Base-by-base conservation (phyloP, 2,329 filamentous ascomycete species). In the Nemania sp. region DNA sequence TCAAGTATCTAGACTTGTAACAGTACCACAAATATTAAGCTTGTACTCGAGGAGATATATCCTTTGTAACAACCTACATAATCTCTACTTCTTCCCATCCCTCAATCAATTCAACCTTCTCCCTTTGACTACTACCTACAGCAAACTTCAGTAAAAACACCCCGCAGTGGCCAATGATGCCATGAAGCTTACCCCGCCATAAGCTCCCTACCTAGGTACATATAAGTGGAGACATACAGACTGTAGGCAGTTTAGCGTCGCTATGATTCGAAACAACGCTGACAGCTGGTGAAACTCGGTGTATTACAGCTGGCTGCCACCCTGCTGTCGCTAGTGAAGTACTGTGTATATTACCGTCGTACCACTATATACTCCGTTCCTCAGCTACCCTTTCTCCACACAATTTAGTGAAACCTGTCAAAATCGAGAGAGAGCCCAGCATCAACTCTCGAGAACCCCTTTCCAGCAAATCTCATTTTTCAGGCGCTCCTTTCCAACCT, bases 321-420 rank as follows among this genome's bases (percentile, higher is more conserved):
- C 58, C 57, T 58, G n/a, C 43, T 8, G 29, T 11, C 49, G 18
- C 49, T 47, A 51, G 2, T 52, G 29, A 66, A 52, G 51, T 27
- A 65, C 63, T 56, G 18, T 7, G 3, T 35, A 52, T 53, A 35
- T 55, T 45, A 61, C 20, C 45, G 41, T 53, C 32, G 22, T 51
- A 55, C 29, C 20, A 20, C 45, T 38, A 45, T 35, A n/a, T 35
- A 27, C 53, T 38, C 45, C 38, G n/a, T 54, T 20, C 24, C 29
- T 18, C 41, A 66, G 56, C 22, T 18, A 24, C 41, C 49, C 56
- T 62, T 68, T 58, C 70, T 73, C 77, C 76, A 76, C 77, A 78
- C 77, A 78, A 73, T 52, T 66, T 78, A 73, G 72, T 76, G 77
- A 76, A 78, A 79, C 76, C 73, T 79, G 77, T 79, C 76, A 78